Conservation (phyloP, 495 filamentous ascomycete genomes). For the Alectoria sarmentosa region DNA sequence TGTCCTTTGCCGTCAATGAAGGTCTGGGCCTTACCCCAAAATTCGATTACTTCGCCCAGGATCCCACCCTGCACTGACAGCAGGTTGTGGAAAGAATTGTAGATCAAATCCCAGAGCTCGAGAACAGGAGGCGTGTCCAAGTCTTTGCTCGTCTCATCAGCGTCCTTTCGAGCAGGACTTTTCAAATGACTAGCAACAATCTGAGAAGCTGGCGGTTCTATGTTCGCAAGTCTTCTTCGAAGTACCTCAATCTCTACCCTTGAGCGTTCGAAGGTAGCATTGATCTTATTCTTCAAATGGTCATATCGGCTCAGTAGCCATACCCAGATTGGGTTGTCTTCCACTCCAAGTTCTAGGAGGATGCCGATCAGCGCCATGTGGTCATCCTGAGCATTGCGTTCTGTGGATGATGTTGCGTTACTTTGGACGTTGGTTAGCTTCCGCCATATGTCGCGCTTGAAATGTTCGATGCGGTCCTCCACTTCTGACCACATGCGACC, state of each 20-base stretch:
- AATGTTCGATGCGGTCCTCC: conserved; percentile 69
- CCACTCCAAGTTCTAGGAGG: conserved; percentile 82
- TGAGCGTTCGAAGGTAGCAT: conserved; percentile 67
- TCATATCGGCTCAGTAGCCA: conserved; percentile 89
- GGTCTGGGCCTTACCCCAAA: conserved; percentile 85
- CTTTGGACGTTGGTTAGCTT: conserved; percentile 55
- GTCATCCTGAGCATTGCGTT: conserved; percentile 58
- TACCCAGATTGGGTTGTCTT: conserved; percentile 91
- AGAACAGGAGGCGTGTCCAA: conserved; percentile 71
- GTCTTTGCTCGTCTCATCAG: conserved; percentile 45
- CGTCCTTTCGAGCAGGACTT: conserved; percentile 54
- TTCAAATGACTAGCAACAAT: conserved; percentile 66
- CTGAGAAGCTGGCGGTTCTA: conserved; percentile 60
- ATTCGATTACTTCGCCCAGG: conserved; percentile 81
- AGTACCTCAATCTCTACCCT: conserved; percentile 89
- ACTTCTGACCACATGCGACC: conserved; percentile 95
- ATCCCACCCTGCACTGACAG: conserved; percentile 69
- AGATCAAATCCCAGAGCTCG: conserved; percentile 83
- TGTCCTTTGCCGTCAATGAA: conserved; percentile 87
- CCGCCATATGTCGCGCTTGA: conserved; percentile 85
- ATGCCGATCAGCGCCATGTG: conserved; percentile 85
- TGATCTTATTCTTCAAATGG: conserved; percentile 77
- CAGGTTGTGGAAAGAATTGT: conserved; percentile 58
- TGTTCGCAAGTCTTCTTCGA: conserved; percentile 67
- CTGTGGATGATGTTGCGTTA: conserved; percentile 39